Percentiles rank a stretch among this genome's conserved stretches.
These are phyloP conservation scores for Knoxia roxburghii DNA, from an alignment of 257 asterid genomes.

Conservation along the genomic window DNA sequence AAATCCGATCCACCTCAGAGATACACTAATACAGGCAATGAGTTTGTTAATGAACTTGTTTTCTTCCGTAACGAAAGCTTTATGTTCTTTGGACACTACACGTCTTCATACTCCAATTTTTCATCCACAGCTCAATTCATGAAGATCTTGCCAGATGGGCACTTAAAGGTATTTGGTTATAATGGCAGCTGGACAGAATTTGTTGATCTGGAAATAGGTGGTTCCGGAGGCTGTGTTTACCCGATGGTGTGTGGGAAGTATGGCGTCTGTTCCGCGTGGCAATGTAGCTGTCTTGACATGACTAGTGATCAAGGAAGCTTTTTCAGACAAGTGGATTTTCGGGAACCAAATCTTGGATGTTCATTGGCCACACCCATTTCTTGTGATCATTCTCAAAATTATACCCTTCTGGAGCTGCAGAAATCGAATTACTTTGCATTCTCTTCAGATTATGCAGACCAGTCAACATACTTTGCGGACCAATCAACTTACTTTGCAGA, in stretches of 20 bases:
- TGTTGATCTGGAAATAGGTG: neutral
- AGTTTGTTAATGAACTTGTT: too few relatives aligned
- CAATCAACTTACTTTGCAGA: neutral
- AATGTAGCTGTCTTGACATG: slow-evolving; percentile 15
- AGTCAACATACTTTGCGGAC: neutral
- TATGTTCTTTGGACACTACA: too few relatives aligned
- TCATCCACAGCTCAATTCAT: slow-evolving; percentile 4
- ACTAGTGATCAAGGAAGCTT: slow-evolving; percentile 8
- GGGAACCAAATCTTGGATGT: slow-evolving; percentile 17
- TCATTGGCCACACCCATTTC: slow-evolving; percentile 11
- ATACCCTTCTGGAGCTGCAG: slow-evolving; percentile 12
- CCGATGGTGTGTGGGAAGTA: slow-evolving; percentile 16
- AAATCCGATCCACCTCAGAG: slow-evolving; percentile 17
- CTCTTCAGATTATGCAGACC: neutral
- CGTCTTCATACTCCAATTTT: too few relatives aligned
- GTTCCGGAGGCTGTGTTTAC: slow-evolving; percentile 6
- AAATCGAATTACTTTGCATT: slow-evolving; percentile 1
- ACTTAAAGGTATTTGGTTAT: neutral
- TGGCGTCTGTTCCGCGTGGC: slow-evolving; percentile 17
- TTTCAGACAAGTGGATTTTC: slow-evolving; percentile 7
- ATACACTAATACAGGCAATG: slow-evolving; percentile 1
- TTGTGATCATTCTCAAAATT: slow-evolving; percentile 13
- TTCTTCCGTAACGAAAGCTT: too few relatives aligned
- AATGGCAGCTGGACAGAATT: neutral
- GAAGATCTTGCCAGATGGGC: slow-evolving; percentile 15